Conservation (phyloP, 2,329 filamentous ascomycete species). For the Talaromyces sp. region DNA sequence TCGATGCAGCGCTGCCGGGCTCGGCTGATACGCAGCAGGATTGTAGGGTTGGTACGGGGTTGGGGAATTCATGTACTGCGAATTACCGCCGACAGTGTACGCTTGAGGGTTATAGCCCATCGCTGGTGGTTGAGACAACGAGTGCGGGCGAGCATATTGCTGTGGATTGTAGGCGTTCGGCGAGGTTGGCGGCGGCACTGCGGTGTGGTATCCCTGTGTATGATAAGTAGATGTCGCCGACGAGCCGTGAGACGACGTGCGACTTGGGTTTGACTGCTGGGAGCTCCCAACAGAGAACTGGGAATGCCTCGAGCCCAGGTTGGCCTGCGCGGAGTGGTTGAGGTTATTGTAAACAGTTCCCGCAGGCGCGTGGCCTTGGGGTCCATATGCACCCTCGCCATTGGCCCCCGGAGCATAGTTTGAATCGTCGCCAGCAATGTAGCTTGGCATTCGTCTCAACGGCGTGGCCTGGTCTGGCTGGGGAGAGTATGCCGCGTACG, state of each 20-base stretch:
- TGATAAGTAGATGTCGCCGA: conserved; percentile 44
- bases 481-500: conserved; percentile 38
- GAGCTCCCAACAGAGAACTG: conserved; percentile 28
- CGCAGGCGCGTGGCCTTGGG: conserved; percentile 2
- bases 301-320: conserved; percentile 30
- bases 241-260: conserved; percentile 37
- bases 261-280: conserved; percentile 32
- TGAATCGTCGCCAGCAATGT: conserved; percentile 70
- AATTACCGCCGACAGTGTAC: conserved; percentile 37
- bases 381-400: conserved; percentile 3
- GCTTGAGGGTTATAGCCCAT: conserved; percentile 65
- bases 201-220: conserved; percentile 46
- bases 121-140: conserved; percentile 41
- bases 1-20: conserved; percentile 25
- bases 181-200: conserved; percentile 19
- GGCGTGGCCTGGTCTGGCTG: conserved; percentile 35
- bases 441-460: conserved; percentile 60
- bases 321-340: conserved; percentile 23
- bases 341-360: conserved; percentile 20
- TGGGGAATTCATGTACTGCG: conserved; percentile 22
- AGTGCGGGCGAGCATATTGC: conserved; percentile 48
- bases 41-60: conserved; percentile 42
- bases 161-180: conserved; percentile 59
- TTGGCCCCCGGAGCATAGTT: conserved; percentile 18
- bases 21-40: conserved; percentile 44